Base-by-base conservation (phyloP, 2,329 filamentous ascomycete species). In the Drechslera avenae region DNA sequence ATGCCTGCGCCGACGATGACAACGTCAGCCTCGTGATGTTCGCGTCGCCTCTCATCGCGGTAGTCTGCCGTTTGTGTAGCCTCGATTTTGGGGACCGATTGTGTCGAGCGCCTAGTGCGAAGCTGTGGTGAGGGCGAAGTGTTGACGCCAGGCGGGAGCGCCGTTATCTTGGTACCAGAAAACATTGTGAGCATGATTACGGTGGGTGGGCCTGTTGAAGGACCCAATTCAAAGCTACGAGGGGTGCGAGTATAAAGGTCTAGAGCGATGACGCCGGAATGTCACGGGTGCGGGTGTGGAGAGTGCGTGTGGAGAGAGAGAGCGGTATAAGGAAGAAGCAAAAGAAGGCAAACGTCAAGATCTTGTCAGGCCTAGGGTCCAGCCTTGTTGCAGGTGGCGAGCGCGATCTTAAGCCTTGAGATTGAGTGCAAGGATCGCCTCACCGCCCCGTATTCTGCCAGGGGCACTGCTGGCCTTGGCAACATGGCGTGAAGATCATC, bases 1-100 rank as follows among this genome's bases (percentile, higher is more conserved):
- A 97, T 83, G 47, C 94, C 94, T 2, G 91, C 94, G 60, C 94
- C 94, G 31, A 99, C 88, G 44, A 99, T 88, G 34, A 97, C 89
- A 30, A 96, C 86, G 67, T 99, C 94, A 56, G 82, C 83, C 63
- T 86, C 82, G 63, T 86, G 83, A 73, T 86, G 81, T 33, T 78
- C 66, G 36, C 71, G 71, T 61, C 83, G 73, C 56, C 82, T 76
- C 63, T 78, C 66, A 66, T 81, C 76, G 36, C 62, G 62, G 37
- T 63, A 39, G 55, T 73, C 67, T 14, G 46, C 8, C 19, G 57
- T 53, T 36, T 56, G 36, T 19, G 45, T 57, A 21, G 56, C 12
- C 39, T 58, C 55, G 13, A 60, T 43, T 9, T 51, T 56, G 36
- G 55, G 56, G 6, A 36, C 41, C 14, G 48, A 43, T 12, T 53